A percentile compares a stretch with the other conserved stretches of the same genome.
Evolutionary conservation across 2,329 filamentous ascomycete species (phyloP).

Genomic region (Zasmidium angulare): DNA sequence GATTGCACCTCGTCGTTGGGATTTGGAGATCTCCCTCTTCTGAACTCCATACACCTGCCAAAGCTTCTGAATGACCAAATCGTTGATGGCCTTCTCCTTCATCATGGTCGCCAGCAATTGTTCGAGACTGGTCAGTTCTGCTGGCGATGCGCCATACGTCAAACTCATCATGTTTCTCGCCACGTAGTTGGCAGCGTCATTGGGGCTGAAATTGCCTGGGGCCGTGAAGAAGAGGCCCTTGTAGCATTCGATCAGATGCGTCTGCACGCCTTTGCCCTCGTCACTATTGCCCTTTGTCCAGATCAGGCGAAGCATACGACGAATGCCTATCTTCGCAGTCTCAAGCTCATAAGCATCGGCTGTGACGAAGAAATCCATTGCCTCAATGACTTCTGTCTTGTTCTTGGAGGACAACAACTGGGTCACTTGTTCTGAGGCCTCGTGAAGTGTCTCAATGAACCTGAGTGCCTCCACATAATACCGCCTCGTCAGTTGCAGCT

Average conservation of each 20-base stretch:
- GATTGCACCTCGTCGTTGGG: constrained; percentile 86
- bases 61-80: constrained; percentile 82
- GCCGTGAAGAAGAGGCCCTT: constrained; percentile 94
- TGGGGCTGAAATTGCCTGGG: constrained; percentile 79
- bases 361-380: constrained; percentile 97
- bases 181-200: constrained; percentile 92
- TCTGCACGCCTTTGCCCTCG: constrained; percentile 96
- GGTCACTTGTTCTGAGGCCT: constrained; percentile 75
- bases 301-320: constrained; percentile 92
- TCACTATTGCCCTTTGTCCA: constrained; percentile 99
- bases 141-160: constrained; percentile 91
- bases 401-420: constrained; percentile 92
- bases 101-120: constrained; percentile 97
- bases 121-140: constrained; percentile 91
- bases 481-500: constrained; percentile 80
- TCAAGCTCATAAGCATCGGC: constrained; percentile 96
- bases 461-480: constrained; percentile 92
- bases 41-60: constrained; percentile 98
- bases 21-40: constrained; percentile 87
- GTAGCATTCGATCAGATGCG: constrained; percentile 95
- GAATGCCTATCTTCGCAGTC: constrained; percentile 86
- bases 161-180: constrained; percentile 98
- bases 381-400: constrained; percentile 97
- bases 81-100: constrained; percentile 83
- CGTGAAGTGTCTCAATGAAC: constrained; percentile 89